phyloP scores from a whole-genome alignment of 106 monocot species.

The Apostasia shenzhenica region DNA sequence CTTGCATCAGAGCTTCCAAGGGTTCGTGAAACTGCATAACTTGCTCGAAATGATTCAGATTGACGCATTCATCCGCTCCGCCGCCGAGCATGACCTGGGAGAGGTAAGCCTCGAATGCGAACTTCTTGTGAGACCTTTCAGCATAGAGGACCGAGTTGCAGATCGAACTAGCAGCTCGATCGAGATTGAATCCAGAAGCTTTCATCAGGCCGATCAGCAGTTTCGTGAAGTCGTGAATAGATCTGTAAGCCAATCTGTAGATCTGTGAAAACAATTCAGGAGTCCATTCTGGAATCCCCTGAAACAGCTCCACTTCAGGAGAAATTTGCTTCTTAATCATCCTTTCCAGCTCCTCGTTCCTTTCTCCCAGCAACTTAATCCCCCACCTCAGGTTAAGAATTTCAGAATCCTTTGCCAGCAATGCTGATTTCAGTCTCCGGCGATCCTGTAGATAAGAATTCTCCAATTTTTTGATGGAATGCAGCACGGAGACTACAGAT shows the following conservation, averaged over 20 bases:
- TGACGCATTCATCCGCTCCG: slow-evolving; percentile 58
- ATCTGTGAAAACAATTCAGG: slow-evolving; percentile 49
- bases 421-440: not conserved
- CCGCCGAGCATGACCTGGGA: slow-evolving; percentile 62
- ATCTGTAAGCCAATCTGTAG: slow-evolving; percentile 39
- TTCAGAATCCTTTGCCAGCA: slow-evolving; percentile 7
- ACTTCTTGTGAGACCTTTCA: slow-evolving; percentile 84
- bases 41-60: slow-evolving; percentile 49
- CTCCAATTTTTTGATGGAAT: slow-evolving; percentile 67
- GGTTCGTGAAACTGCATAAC: slow-evolving; percentile 61
- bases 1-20: slow-evolving; percentile 63
- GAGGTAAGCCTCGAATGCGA: slow-evolving; percentile 71
- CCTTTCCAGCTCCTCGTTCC: slow-evolving; percentile 59
- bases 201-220: slow-evolving; percentile 83
- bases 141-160: slow-evolving; percentile 45
- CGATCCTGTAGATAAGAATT: slow-evolving; percentile 43
- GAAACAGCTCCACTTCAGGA: slow-evolving; percentile 33
- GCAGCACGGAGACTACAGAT: slow-evolving; percentile 66
- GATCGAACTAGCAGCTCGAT: slow-evolving; percentile 60
- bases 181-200: slow-evolving; percentile 76
- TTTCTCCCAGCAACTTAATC: slow-evolving; percentile 33
- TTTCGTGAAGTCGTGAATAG: slow-evolving; percentile 85
- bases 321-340: slow-evolving; percentile 43
- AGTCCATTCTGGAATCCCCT: slow-evolving; percentile 52
- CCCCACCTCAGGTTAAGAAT: slow-evolving; percentile 1